phyloP scores from a whole-genome alignment of 306 rosid genomes.

The Erythrophleum fordii region DNA sequence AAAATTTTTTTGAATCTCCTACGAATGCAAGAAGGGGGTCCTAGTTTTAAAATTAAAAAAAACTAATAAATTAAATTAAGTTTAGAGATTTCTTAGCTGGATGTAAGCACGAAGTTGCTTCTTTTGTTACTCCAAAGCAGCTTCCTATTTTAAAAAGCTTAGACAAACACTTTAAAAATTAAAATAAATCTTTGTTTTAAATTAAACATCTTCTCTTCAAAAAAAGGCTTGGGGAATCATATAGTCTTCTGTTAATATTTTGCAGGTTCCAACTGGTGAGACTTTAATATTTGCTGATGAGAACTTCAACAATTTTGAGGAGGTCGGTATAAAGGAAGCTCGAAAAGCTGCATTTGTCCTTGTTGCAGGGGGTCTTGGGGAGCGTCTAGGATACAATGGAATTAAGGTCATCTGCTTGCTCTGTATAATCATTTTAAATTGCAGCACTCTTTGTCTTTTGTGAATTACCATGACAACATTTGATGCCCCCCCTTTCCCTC shows the following conservation, averaged over 20 bases:
- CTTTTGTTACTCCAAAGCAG: not conserved
- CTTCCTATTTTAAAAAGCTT: not conserved
- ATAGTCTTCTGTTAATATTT: constrained; percentile 25
- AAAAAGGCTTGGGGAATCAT: not conserved
- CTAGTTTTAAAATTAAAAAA: too few relatives aligned
- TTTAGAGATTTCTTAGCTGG: not conserved
- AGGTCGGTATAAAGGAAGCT: constrained; percentile 76
- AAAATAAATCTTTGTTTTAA: too few relatives aligned
- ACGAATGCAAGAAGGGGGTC: too few relatives aligned
- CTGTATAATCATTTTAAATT: not conserved
- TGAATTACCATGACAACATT: not conserved
- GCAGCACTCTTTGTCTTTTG: not conserved
- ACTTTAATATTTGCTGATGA: constrained; percentile 72
- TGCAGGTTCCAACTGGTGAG: constrained; percentile 93
- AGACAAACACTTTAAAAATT: too few relatives aligned
- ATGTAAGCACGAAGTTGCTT: not conserved
- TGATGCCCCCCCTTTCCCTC: not conserved
- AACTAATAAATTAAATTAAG: not conserved
- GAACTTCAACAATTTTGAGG: constrained; percentile 75
- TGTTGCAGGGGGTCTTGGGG: constrained; percentile 99
- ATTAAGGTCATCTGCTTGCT: constrained; percentile 60
- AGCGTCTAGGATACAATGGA: constrained; percentile 95
- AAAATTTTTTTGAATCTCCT: too few relatives aligned
- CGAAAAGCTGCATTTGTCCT: constrained; percentile 89
- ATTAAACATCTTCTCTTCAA: not conserved